Base-by-base conservation (phyloP, 2,329 filamentous ascomycete genomes). In the Fusarium protoensiforme region DNA sequence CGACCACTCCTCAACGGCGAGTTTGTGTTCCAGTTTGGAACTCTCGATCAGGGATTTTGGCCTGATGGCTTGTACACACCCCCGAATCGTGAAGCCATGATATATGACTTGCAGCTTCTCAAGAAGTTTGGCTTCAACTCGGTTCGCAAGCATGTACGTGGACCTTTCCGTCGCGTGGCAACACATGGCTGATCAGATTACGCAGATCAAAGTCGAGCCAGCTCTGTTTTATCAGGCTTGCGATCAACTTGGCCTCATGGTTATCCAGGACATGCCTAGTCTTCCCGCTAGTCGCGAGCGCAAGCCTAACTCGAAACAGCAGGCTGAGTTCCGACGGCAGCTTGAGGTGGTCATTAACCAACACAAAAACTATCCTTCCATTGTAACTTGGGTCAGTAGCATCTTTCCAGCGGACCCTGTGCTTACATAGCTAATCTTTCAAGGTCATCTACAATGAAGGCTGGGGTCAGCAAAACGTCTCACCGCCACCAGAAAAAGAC, bases 201-300 rank as follows among this genome's bases (percentile, higher is more conserved):
- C 78, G 8, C 18, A 83, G 88, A 91, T 92, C 83, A 93, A 93
- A 80, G 85, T 93, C 8, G 91, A 93, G 74, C 86, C 89, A 0
- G 90, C 90, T 14, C 79, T 93, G 8, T 94, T 91, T 79, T 93
- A 93, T 78, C 86, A 87, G 20, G 91, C 92, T 6, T 92, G 90
- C 65, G 92, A 94, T 58, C 85, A 90, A 68, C 80, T 93, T 2
- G 92, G 92, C 1, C 79, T 93, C 18, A 79, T 93, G 29, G 86
- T 94, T 7, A 90, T 93, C 54, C 92, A 93, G 77, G 92, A 94
- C 69, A 94, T 94, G 92, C 92, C 92, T 0, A 87, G 90, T 3
- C 81, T 93, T 64, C 71, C 71, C 13, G 71, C 71, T 7, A 68
- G 66, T 3, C 77, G 73, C 22, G 78, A 75, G 4, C 76, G 79